Percentiles rank a stretch among this genome's conserved stretches.
Evolutionary conservation across 2,329 filamentous ascomycete species (phyloP).

Genomic region (Annulohypoxylon truncatum): DNA sequence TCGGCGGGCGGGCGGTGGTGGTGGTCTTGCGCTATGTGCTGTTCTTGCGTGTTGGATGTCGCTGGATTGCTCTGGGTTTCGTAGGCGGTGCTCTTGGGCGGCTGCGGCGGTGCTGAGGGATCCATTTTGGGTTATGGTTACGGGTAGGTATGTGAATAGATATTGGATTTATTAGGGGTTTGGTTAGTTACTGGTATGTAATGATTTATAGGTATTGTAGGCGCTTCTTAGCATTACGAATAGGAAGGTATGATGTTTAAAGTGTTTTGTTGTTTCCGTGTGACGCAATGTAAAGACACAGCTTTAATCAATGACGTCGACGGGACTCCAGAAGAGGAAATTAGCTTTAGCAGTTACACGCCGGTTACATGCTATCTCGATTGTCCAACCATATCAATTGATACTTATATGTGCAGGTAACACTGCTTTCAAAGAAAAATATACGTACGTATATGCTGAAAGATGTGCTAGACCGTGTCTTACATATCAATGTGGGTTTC

Average conservation of each 20-base stretch:
- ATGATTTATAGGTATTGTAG: not conserved
- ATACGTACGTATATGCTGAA: no score
- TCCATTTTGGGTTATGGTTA: constrained; percentile 40
- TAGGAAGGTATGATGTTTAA: no score
- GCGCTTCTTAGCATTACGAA: not conserved
- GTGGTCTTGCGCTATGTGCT: constrained; percentile 35
- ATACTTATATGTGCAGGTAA: not conserved
- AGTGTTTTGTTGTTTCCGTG: not conserved
- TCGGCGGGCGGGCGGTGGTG: constrained; percentile 24
- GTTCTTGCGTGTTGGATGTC: constrained; percentile 44
- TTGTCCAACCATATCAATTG: not conserved
- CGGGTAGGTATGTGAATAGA: not conserved
- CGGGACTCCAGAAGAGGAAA: constrained; percentile 14
- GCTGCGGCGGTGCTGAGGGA: constrained; percentile 45
- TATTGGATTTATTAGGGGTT: not conserved
- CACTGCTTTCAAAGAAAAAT: not conserved
- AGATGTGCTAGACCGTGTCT: no score
- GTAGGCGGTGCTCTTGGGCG: constrained; percentile 45
- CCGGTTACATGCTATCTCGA: not conserved
- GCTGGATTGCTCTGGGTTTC: constrained; percentile 44
- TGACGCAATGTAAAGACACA: constrained; percentile 29
- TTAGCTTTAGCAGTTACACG: constrained; percentile 1
- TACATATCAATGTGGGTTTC: no score
- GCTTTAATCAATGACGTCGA: constrained; percentile 36
- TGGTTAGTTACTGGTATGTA: not conserved